Evolutionary conservation across 2,329 filamentous ascomycete genomes (phyloP).

Genomic region (Fusarium sp.): DNA sequence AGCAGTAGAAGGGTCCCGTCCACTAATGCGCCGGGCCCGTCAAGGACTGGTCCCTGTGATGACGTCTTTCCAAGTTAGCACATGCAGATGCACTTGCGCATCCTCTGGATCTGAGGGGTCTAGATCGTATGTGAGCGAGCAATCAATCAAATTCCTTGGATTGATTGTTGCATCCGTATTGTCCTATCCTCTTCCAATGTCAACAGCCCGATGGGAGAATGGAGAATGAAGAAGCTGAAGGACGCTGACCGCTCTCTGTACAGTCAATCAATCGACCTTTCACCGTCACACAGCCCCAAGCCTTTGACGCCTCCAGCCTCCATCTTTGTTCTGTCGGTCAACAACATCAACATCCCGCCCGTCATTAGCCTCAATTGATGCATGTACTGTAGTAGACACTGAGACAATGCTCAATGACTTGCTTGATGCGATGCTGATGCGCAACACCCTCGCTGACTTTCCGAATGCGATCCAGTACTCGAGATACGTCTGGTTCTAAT

Average conservation of each 20-base stretch:
- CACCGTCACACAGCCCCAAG: constrained; percentile 9
- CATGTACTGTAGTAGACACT: constrained; percentile 4
- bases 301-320: constrained; percentile 16
- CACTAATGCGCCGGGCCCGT: constrained; percentile 16
- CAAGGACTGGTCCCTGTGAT: constrained; percentile 23
- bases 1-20: constrained; percentile 12
- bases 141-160: constrained; percentile 19
- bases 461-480: constrained; percentile 9
- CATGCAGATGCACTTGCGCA: not conserved
- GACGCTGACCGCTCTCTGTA: constrained; percentile 18
- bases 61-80: constrained; percentile 32
- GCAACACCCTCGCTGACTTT: constrained; percentile 16
- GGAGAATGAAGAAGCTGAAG: not conserved
- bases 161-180: constrained; percentile 11
- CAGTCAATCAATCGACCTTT: not conserved
- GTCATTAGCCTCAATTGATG: not conserved
- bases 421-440: constrained; percentile 19
- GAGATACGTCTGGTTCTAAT: constrained; percentile 3
- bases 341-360: not conserved
- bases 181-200: not conserved
- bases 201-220: not conserved
- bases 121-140: constrained; percentile 25
- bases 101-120: constrained; percentile 15
- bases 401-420: constrained; percentile 38
- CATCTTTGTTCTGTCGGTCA: constrained; percentile 4